phyloP scores from a whole-genome alignment of 192 early-diverging fungal genomes.

The Dimargaris verticillata region DNA sequence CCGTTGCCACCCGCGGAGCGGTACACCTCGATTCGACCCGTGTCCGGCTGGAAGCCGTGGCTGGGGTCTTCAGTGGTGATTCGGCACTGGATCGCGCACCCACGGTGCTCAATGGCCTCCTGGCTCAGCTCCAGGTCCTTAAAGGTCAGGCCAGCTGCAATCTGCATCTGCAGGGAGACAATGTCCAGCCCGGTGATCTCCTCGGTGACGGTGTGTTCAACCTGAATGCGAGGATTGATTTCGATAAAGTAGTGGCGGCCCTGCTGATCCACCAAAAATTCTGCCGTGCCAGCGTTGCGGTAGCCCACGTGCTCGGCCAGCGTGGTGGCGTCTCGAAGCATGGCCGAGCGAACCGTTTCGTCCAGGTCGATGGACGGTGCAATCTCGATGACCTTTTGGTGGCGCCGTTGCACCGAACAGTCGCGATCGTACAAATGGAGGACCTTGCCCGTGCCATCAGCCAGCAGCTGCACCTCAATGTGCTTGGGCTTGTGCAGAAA shows the following conservation, averaged over 20 bases:
- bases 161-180: slow-evolving; percentile 83
- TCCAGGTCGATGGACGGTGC: slow-evolving; percentile 67
- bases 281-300: slow-evolving; percentile 91
- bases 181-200: slow-evolving; percentile 93
- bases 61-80: slow-evolving; percentile 90
- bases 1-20: slow-evolving; percentile 77
- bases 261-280: slow-evolving; percentile 83
- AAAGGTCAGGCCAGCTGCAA: slow-evolving; percentile 74
- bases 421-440: slow-evolving; percentile 89
- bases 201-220: slow-evolving; percentile 96
- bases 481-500: slow-evolving; percentile 83
- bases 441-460: slow-evolving; percentile 68
- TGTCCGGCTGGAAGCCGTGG: slow-evolving; percentile 90
- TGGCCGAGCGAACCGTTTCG: slow-evolving; percentile 45
- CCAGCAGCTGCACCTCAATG: slow-evolving; percentile 94
- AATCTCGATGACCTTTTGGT: slow-evolving; percentile 94
- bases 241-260: slow-evolving; percentile 94
- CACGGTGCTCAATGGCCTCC: slow-evolving; percentile 59
- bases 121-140: slow-evolving; percentile 64
- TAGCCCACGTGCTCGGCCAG: slow-evolving; percentile 78
- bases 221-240: slow-evolving; percentile 95
- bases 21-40: slow-evolving; percentile 88
- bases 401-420: slow-evolving; percentile 92
- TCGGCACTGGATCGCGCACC: slow-evolving; percentile 90
- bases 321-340: slow-evolving; percentile 81